Conservation (phyloP, 1,284 basidiomycete species). For the Serendipita sp. region DNA sequence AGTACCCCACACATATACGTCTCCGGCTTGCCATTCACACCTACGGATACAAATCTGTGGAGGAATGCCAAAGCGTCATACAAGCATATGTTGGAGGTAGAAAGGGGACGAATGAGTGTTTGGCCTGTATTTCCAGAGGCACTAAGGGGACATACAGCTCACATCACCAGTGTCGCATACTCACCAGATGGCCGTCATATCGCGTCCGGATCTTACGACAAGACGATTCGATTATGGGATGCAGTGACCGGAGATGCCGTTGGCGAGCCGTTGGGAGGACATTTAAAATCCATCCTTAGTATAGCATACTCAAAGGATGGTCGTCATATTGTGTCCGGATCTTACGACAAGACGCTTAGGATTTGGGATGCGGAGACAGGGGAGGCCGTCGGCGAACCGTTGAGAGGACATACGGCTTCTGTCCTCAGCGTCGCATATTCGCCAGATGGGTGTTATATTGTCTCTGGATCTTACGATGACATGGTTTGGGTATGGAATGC, state of each 20-base stretch:
- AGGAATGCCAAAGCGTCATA: background rate
- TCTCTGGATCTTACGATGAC: conserved; percentile 24
- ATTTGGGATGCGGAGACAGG: conserved; percentile 13
- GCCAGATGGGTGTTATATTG: background rate
- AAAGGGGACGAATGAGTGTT: background rate
- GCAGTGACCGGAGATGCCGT: conserved; percentile 17
- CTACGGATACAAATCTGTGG: background rate
- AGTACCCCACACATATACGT: background rate
- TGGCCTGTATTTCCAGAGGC: conserved; percentile 20
- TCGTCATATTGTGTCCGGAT: conserved; percentile 18
- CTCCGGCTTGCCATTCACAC: background rate
- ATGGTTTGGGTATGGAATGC: conserved; percentile 14
- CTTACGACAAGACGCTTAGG: conserved; percentile 15
- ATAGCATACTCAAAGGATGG: conserved; percentile 21
- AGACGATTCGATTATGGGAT: conserved; percentile 14
- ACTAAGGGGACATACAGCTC: conserved; percentile 19
- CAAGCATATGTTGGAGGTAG: background rate
- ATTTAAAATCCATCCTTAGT: conserved; percentile 14
- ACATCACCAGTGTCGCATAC: conserved; percentile 17
- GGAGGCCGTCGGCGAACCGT: background rate
- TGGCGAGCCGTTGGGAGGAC: conserved; percentile 22
- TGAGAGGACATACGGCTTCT: background rate
- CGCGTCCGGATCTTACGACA: conserved; percentile 24
- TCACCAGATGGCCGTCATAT: conserved; percentile 19
- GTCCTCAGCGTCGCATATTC: background rate